phyloP scores from a whole-genome alignment of 2,329 filamentous ascomycete species.

The Sclerotinia sclerotiorum region DNA sequence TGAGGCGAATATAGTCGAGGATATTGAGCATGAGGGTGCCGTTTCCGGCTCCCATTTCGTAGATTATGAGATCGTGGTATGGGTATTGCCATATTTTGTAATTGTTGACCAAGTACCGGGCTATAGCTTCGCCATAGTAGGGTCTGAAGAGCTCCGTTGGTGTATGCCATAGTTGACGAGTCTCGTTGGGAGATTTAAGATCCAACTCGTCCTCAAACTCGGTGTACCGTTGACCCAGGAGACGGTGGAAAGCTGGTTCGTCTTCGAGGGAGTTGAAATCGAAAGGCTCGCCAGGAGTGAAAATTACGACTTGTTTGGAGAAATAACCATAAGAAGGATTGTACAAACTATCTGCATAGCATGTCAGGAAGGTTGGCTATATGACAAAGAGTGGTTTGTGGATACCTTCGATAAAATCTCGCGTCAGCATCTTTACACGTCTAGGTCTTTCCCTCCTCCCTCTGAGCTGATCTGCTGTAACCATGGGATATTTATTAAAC shows the following conservation, averaged over 20 bases:
- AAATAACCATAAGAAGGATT: slow-evolving; percentile 96
- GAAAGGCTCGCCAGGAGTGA: slow-evolving; percentile 88
- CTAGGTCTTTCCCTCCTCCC: slow-evolving; percentile 72
- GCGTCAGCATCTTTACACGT: slow-evolving; percentile 92
- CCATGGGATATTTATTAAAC: slow-evolving; percentile 76
- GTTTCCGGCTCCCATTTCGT: slow-evolving; percentile 97
- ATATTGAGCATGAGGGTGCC: slow-evolving; percentile 98
- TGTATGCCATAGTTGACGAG: slow-evolving; percentile 95
- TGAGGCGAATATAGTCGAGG: slow-evolving; percentile 88
- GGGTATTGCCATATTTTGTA: slow-evolving; percentile 94
- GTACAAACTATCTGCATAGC: slow-evolving; percentile 75
- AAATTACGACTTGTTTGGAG: slow-evolving; percentile 94
- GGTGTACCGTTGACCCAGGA: slow-evolving; percentile 77
- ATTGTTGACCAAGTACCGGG: slow-evolving; percentile 92
- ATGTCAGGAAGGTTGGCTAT: slow-evolving; percentile 27
- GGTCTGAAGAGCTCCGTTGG: slow-evolving; percentile 96
- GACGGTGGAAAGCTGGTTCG: slow-evolving; percentile 78
- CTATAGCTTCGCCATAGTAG: slow-evolving; percentile 95
- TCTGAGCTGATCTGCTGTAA: slow-evolving; percentile 79
- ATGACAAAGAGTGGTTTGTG: slow-evolving; percentile 21
- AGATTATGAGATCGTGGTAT: slow-evolving; percentile 95
- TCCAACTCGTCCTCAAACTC: slow-evolving; percentile 90
- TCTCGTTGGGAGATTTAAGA: slow-evolving; percentile 61
- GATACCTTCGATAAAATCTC: slow-evolving; percentile 94
- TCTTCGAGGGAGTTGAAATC: slow-evolving; percentile 79